phyloP scores from a whole-genome alignment of 345 rosid species.

The Euphorbia tirucalli region DNA sequence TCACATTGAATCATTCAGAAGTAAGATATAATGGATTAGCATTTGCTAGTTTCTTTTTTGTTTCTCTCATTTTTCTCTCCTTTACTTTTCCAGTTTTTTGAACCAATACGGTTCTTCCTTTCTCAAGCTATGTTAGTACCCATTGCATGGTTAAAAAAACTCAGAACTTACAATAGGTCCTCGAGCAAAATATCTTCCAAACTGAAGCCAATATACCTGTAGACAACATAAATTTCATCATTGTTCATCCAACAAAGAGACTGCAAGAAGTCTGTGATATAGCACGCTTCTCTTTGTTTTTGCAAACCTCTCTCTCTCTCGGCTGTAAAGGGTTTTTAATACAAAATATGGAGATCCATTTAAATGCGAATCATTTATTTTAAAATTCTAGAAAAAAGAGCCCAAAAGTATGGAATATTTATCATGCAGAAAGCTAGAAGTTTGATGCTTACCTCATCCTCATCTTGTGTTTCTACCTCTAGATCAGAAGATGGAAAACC shows the following conservation, averaged over 20 bases:
- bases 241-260: not conserved
- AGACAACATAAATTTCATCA: conserved; percentile 13
- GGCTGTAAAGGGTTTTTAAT: not conserved
- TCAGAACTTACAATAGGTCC: conserved; percentile 82
- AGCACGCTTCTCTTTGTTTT: not conserved
- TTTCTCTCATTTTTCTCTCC: not conserved
- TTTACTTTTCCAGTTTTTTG: not conserved
- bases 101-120: not conserved
- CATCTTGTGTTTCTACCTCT: conserved; percentile 93
- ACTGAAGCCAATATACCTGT: conserved; percentile 98
- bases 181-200: conserved; percentile 98
- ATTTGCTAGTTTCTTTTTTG: not conserved
- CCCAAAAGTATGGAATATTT: not conserved
- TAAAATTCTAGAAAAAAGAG: not conserved
- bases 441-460: conserved; percentile 70
- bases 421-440: conserved; percentile 6
- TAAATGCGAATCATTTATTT: conserved; percentile 3
- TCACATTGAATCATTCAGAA: conserved; percentile 17
- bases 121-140: not conserved
- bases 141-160: conserved; percentile 10
- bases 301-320: too few species aligned
- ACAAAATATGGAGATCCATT: not conserved
- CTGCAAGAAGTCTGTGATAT: not conserved
- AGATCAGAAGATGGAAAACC: conserved; percentile 84
- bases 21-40: not conserved